Evolutionary conservation across 768 basidiomycete species (phyloP).

Genomic region (Agaricus bisporus): DNA sequence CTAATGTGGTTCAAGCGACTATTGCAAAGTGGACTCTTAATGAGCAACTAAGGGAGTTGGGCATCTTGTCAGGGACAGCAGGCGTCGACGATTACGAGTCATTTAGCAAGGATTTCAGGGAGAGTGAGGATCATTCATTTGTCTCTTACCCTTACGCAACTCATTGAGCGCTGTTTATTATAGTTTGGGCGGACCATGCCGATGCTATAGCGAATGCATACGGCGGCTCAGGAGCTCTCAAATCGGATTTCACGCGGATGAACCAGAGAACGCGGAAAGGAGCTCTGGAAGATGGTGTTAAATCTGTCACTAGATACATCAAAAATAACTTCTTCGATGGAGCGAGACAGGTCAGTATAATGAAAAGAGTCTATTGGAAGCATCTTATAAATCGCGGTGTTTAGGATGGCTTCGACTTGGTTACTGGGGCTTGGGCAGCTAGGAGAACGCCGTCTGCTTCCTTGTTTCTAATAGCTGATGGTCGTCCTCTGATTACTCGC

Average conservation of each 20-base stretch:
- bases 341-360: constrained; percentile 59
- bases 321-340: constrained; percentile 98
- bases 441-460: constrained; percentile 65
- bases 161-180: neutral
- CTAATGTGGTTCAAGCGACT: constrained; percentile 93
- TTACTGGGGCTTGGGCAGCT: constrained; percentile 91
- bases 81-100: constrained; percentile 77
- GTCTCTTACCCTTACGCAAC: neutral
- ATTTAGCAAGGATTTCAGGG: constrained; percentile 79
- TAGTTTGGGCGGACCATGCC: constrained; percentile 98
- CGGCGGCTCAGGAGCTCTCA: constrained; percentile 91
- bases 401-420: constrained; percentile 92
- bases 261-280: constrained; percentile 84
- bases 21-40: constrained; percentile 83
- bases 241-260: constrained; percentile 94
- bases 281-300: constrained; percentile 76
- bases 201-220: constrained; percentile 88
- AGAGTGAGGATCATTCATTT: constrained; percentile 51
- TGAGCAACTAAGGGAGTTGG: constrained; percentile 66
- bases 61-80: constrained; percentile 65
- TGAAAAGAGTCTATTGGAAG: neutral
- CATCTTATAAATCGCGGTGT: neutral
- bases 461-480: constrained; percentile 69
- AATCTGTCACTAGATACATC: constrained; percentile 78
- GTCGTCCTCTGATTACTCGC: constrained; percentile 75